Evolutionary conservation across 768 basidiomycete species (phyloP), one percentile per base, ranked within the genome.

Genomic region (Phylloporus sp.): DNA sequence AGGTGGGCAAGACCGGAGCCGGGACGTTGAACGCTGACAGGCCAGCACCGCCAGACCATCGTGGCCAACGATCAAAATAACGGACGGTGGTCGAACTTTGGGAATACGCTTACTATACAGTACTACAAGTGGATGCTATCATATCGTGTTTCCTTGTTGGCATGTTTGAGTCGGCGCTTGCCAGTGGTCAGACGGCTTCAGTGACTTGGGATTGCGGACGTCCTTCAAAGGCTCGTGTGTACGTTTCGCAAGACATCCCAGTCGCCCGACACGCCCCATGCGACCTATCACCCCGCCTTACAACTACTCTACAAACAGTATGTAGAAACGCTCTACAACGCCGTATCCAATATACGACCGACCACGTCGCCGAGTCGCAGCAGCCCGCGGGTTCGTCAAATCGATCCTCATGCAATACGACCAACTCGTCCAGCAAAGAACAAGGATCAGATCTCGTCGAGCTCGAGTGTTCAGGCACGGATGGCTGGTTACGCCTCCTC

Each of bases 311-410:
- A 86, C 52, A 59, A 70, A n/a, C 80, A 84, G 46, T 91, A 84
- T 50, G 60, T 74, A 17, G 69, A 75, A 7, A 69, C 77, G 9
- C 63, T 91, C 3, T 79, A 78, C 58, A 75, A 78, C 38, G 70
- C 78, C 24, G 81, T 87, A 58, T 75, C 74, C 18, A 72, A 6
- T 89, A 82, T 62, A 81, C 78, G 4, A 75, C 73, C 32, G 82
- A 90, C 56, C 77, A 90, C 57, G 76, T 91, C 23, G 79, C 84
- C 3, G 81, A 84, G 0, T 84, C 89, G 6, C 75, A 82, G 18
- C 91, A 90, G 88, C 86, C 88, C 0, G n/a, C n/a, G 84, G 81
- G 3, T 90, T 89, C 54, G 75, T 84, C 1, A 75, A 80, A 44
- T 87, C 88, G 0, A 59, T 90, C 13, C 60, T 87, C 7, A 78